Conservation (phyloP, 371 early-diverging fungal genomes). For the Mucor irregularis region DNA sequence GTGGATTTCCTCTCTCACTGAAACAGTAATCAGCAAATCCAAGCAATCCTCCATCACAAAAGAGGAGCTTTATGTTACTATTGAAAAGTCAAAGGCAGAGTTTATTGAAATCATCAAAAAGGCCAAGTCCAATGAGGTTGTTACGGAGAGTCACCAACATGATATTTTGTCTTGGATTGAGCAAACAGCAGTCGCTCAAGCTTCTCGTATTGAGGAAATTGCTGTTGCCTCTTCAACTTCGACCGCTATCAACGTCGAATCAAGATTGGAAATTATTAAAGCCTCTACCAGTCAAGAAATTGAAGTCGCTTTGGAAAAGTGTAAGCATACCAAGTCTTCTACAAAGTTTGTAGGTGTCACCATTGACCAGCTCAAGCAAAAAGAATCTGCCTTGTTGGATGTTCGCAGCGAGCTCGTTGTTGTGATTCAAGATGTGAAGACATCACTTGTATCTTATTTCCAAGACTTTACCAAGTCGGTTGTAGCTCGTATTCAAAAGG, state of each 20-base stretch:
- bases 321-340: slow-evolving; percentile 12
- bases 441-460: slow-evolving; percentile 26
- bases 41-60: slow-evolving; percentile 18
- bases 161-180: slow-evolving; percentile 29
- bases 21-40: slow-evolving; percentile 14
- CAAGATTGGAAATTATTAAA: slow-evolving; percentile 23
- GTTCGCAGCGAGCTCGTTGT: slow-evolving; percentile 21
- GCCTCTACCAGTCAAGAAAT: slow-evolving; percentile 29
- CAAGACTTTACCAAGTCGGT: slow-evolving; percentile 22
- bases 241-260: slow-evolving; percentile 17
- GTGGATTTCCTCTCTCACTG: slow-evolving; percentile 26
- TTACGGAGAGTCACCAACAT: slow-evolving; percentile 22
- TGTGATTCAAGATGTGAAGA: slow-evolving; percentile 19
- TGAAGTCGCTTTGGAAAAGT: slow-evolving; percentile 24
- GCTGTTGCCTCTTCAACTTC: slow-evolving; percentile 7
- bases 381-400: slow-evolving; percentile 29
- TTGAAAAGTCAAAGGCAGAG: slow-evolving; percentile 24
- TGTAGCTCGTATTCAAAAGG: slow-evolving; percentile 18
- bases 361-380: slow-evolving; percentile 24
- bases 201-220: slow-evolving; percentile 28
- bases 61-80: slow-evolving; percentile 17
- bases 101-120: slow-evolving; percentile 26
- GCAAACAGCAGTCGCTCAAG: slow-evolving; percentile 22
- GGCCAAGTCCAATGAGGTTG: slow-evolving; percentile 17
- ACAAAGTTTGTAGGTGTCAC: slow-evolving; percentile 22